These are phyloP conservation scores for Solanum arcanum DNA, from an alignment of 257 asterid genomes.

Conservation along the genomic window DNA sequence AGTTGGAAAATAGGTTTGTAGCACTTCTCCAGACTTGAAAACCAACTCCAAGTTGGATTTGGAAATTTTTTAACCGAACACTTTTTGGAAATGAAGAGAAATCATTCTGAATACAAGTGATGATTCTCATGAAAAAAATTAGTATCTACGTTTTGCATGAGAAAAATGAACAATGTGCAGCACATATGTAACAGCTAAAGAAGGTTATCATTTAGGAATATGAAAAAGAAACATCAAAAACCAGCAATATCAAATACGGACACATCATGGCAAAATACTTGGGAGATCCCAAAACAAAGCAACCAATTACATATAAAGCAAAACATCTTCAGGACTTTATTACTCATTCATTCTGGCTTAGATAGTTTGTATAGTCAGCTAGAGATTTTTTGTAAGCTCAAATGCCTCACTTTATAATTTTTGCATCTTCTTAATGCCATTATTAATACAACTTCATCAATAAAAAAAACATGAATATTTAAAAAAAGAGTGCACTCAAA, in stretches of 20 bases:
- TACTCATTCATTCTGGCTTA: neutral
- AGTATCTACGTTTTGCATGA: neutral
- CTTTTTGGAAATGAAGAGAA: neutral
- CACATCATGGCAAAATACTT: neutral
- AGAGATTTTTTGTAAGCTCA: neutral
- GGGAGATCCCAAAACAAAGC: neutral
- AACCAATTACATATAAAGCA: neutral
- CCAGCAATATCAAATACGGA: neutral
- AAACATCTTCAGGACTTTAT: neutral
- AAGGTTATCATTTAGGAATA: neutral
- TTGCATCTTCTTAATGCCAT: neutral
- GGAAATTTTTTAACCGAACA: neutral
- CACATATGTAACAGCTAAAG: neutral
- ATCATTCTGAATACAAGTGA: neutral
- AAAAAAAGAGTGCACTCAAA: neutral
- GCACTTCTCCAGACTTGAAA: neutral
- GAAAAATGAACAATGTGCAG: neutral
- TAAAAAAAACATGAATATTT: neutral
- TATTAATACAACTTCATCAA: neutral
- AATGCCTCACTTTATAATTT: neutral
- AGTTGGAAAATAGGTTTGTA: neutral
- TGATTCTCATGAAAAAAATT: neutral
- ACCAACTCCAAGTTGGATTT: neutral
- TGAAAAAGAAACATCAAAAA: neutral
- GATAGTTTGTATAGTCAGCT: neutral